Conservation (phyloP, 148 eudicot species). For the Rhododendron kiyosumense region DNA sequence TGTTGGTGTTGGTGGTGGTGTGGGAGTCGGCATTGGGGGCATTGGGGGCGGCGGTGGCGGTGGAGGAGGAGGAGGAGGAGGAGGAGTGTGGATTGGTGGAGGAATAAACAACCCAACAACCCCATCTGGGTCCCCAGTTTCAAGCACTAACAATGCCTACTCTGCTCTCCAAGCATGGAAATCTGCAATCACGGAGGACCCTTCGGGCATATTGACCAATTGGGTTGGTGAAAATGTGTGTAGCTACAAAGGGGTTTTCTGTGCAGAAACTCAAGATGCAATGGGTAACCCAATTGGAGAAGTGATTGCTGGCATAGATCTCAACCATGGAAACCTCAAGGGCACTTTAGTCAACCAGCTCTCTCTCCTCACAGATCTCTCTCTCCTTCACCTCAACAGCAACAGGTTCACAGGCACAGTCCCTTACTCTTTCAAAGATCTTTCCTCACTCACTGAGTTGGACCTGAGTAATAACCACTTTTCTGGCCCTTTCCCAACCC, state of each 20-base stretch:
- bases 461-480: constrained; percentile 88
- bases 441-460: constrained; percentile 53
- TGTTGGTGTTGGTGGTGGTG: constrained; percentile 25
- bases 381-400: constrained; percentile 71
- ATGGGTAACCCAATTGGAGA: constrained; percentile 2
- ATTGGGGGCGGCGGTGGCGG: constrained; percentile 12
- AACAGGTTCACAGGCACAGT: constrained; percentile 72
- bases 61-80: constrained; percentile 35
- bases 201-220: constrained; percentile 33
- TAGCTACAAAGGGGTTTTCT: constrained; percentile 67
- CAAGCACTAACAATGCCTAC: constrained; percentile 44
- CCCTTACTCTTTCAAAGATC: constrained; percentile 44
- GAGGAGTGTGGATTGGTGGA: constrained; percentile 28
- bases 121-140: constrained; percentile 12
- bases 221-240: constrained; percentile 93
- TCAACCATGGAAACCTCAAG: constrained; percentile 68
- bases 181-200: constrained; percentile 72
- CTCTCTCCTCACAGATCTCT: constrained; percentile 44
- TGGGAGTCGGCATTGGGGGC: constrained; percentile 18
- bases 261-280: constrained; percentile 22
- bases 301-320: constrained; percentile 64
- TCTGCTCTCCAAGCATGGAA: constrained; percentile 84
- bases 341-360: constrained; percentile 57
- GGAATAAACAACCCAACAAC: constrained; percentile 15
- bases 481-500: constrained; percentile 59